Evolutionary conservation across 345 rosid genomes (phyloP), one percentile per base, ranked within the genome.

Genomic region (Sisymbrium irio): DNA sequence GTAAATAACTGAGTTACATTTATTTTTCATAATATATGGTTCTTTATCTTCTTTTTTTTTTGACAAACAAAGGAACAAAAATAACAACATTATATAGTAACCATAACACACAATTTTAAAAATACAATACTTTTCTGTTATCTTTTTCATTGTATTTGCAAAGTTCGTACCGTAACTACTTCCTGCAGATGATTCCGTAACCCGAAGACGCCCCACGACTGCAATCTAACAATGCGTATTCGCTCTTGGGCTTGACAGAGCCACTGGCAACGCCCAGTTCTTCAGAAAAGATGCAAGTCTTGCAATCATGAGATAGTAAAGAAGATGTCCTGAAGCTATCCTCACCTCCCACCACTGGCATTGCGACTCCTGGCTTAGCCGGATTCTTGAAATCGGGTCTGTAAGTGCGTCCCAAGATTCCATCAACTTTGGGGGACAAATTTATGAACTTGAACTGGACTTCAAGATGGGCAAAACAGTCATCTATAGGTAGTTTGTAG

Each of bases 401-500:
- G 57, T 82, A 77, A 22, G 89, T 90, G 77, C 85, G 77, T 27
- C 91, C 93, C 17, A 88, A 78, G 37, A 84, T 86, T 64, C 88
- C 90, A 28, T 88, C 86, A 19, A 86, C 83, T 57, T 79, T 72
- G 0, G 85, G 56, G n/a, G 90, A 88, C 5, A 85, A 54, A 60
- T 81, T 68, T 0, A 50, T 71, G 80, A 85, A 85, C 33, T 74
- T 81, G 74, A 86, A 85, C 45, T 88, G 88, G n/a, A 85, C 83
- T 33, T 88, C 88, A 59, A 86, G 63, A 79, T 88, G 91, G 37
- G 82, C 85, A 32, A 90, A 85, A 41, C 88, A 83, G 72, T 88
- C 80, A 32, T 83, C 13, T 2, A 45, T 49, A n/a, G 89, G 88
- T 20, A 88, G 39, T 53, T 76, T 82, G 71, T 85, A 86, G 65